A percentile compares a stretch with the other conserved stretches of the same genome.
These are phyloP conservation scores for Didymellaceae sp. DNA, from an alignment of 2,329 filamentous ascomycete genomes.

Conservation along the genomic window DNA sequence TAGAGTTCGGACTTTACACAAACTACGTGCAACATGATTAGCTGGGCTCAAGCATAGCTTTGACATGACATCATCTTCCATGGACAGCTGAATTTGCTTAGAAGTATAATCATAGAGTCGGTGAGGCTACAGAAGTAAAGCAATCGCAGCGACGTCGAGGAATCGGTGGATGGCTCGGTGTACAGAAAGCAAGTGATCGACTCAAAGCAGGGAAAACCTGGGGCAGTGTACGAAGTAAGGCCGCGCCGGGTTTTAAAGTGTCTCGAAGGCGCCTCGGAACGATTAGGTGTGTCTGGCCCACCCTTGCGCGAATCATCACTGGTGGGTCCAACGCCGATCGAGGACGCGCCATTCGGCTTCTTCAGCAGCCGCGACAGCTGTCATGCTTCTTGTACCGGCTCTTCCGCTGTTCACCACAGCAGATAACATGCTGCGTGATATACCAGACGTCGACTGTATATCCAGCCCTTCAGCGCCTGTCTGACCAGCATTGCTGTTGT, in stretches of 20 bases:
- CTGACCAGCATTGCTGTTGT: constrained; percentile 4
- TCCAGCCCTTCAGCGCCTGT: not conserved
- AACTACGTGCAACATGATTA: too few species aligned
- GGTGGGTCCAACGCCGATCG: constrained; percentile 3
- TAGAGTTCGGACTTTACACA: too few species aligned
- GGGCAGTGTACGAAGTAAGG: constrained; percentile 11
- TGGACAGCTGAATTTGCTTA: too few species aligned
- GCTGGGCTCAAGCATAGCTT: too few species aligned
- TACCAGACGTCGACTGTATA: not conserved
- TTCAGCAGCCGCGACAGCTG: constrained; percentile 17
- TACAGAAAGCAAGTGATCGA: constrained; percentile 5
- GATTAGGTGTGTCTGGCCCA: constrained; percentile 4
- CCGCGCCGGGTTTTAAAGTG: constrained; percentile 11
- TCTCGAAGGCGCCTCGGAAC: not conserved
- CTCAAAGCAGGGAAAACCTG: not conserved
- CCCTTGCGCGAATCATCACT: constrained; percentile 20
- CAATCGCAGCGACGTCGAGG: too few species aligned
- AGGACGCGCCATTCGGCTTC: constrained; percentile 8
- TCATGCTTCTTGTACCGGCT: constrained; percentile 14
- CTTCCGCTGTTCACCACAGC: constrained; percentile 9
- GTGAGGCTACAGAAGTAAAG: too few species aligned
- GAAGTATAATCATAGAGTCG: too few species aligned
- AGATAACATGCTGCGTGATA: not conserved
- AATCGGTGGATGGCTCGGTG: too few species aligned
- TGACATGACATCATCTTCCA: too few species aligned